Base-by-base conservation (phyloP, 2,329 filamentous ascomycete genomes). In the Cladophialophora carrionii region DNA sequence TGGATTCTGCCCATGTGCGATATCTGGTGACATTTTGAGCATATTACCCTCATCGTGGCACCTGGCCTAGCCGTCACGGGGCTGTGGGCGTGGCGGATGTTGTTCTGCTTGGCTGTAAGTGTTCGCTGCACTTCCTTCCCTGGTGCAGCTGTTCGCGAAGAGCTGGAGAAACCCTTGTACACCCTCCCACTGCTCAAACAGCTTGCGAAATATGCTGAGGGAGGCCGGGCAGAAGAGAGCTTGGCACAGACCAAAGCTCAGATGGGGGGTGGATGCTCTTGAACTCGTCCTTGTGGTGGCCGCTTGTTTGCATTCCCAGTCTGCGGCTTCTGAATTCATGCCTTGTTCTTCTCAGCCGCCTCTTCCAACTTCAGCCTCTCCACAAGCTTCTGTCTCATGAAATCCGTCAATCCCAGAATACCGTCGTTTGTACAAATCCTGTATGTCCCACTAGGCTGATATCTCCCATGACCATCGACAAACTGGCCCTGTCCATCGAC, bases 381-480 rank as follows among this genome's bases (percentile, higher is more conserved):
- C 7, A 84, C 76, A 34, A 85, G 71, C 72, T 80, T 84, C 66
- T 79, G 78, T 61, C 81, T 76, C 32, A 85, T 71, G 61, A 82
- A 84, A 31, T 77, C 78, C 57, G 77, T 83, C 68, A 82, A 72
- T 9, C 77, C 82, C 62, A 81, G 76, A 75, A 88, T 83, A 61
- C 86, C 86, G 72, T 88, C 84, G 31, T 82, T 78, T 26, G 86
- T 88, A 17, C 86, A 76, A 49, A 86, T 75, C 57, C 86, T 77
- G 78, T 88, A 88, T n/a, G 85, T 88, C 24, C 79, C 86, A 73
- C 83, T 85, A 32, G 81, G 76, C 74, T 88, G 85, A 77, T 87
- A 88, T 57, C 82, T 82, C 10, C 86, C 86, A 69, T 80, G 77
- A 0, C 78, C 80, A 52, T 82, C 83, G 20, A 84, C 81, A 74